phyloP scores from a whole-genome alignment of 2,329 filamentous ascomycete species.

The Lachnum nothofagi region DNA sequence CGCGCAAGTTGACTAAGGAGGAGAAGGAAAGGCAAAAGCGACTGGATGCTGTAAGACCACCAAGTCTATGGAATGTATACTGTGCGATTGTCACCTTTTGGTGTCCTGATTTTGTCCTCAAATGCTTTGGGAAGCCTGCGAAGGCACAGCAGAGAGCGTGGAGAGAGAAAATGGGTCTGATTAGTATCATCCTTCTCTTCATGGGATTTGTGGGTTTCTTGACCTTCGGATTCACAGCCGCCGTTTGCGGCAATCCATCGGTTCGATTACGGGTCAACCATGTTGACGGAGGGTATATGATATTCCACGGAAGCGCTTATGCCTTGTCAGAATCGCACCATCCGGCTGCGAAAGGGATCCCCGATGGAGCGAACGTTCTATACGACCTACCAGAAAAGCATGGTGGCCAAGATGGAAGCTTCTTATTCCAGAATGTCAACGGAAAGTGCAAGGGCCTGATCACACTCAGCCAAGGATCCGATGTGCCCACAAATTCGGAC shows the following conservation, averaged over 20 bases:
- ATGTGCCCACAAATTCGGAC: conserved; percentile 69
- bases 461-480: conserved; percentile 62
- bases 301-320: conserved; percentile 90
- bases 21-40: conserved; percentile 54
- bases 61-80: conserved; percentile 91
- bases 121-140: conserved; percentile 77
- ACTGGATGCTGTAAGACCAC: conserved; percentile 63
- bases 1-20: conserved; percentile 61
- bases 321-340: conserved; percentile 74
- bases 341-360: conserved; percentile 74
- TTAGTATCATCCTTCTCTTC: conserved; percentile 86
- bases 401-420: conserved; percentile 88
- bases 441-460: conserved; percentile 92
- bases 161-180: conserved; percentile 95
- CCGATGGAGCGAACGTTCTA: conserved; percentile 69
- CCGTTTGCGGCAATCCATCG: conserved; percentile 72
- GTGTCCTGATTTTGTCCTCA: conserved; percentile 78
- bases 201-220: conserved; percentile 88
- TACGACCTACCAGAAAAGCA: conserved; percentile 79
- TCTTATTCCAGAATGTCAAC: conserved; percentile 97
- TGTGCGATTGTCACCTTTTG: conserved; percentile 93
- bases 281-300: conserved; percentile 80
- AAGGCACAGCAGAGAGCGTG: conserved; percentile 88
- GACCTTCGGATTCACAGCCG: conserved; percentile 90
- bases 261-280: conserved; percentile 74